Conservation (phyloP, 768 basidiomycete genomes). For the Mycena rebaudengoi region DNA sequence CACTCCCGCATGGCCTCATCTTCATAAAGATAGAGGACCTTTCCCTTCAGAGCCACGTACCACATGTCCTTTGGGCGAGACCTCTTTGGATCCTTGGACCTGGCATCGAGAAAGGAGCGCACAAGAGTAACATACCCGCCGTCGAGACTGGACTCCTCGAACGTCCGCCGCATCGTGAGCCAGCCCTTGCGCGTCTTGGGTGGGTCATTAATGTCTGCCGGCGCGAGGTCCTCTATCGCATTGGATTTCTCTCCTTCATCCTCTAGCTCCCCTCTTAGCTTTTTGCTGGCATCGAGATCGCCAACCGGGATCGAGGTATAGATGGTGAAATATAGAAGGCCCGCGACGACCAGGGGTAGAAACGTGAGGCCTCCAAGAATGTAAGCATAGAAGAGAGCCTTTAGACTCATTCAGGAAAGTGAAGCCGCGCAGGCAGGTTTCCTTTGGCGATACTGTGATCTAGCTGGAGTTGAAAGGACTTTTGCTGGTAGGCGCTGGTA, state of each 20-base stretch:
- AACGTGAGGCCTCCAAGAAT: constrained; percentile 91
- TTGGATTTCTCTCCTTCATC: constrained; percentile 38
- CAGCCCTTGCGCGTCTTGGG: constrained; percentile 80
- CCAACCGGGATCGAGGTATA: constrained; percentile 90
- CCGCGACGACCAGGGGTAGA: constrained; percentile 76
- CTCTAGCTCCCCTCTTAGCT: constrained; percentile 42
- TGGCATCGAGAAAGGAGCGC: constrained; percentile 79
- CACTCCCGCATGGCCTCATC: constrained; percentile 92
- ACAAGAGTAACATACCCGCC: constrained; percentile 83
- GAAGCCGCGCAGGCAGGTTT: constrained; percentile 14
- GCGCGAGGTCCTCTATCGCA: constrained; percentile 32
- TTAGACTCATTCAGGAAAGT: constrained; percentile 63
- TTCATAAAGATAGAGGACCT: constrained; percentile 92
- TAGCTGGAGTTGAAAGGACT: not conserved
- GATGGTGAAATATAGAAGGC: constrained; percentile 65
- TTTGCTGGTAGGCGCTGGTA: not conserved
- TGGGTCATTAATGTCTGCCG: constrained; percentile 56
- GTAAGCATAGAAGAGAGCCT: constrained; percentile 82
- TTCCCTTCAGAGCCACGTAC: constrained; percentile 92
- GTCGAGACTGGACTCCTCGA: constrained; percentile 70
- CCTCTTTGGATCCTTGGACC: constrained; percentile 85
- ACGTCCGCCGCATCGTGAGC: constrained; percentile 84
- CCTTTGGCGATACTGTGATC: too few species aligned
- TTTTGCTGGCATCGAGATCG: constrained; percentile 57
- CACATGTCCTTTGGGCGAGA: constrained; percentile 92